phyloP scores from a whole-genome alignment of 169 alveolate species.

The Eimeria necatrix region DNA sequence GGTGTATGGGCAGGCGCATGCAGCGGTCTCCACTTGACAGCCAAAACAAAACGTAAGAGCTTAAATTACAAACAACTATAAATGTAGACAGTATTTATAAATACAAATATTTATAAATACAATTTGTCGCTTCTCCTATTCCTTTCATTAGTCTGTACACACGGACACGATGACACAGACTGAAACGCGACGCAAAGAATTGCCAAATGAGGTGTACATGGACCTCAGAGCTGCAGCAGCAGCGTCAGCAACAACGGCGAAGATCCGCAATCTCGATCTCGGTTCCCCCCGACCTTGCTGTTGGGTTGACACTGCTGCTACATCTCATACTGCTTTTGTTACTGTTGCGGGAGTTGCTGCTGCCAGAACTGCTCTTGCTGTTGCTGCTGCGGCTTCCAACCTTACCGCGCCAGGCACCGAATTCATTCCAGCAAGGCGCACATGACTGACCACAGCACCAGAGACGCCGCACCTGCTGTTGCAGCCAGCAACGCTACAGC shows the following conservation, averaged over 20 bases:
- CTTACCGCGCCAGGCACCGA: not conserved
- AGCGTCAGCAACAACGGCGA: slow-evolving; percentile 13
- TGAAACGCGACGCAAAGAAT: no score
- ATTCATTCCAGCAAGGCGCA: no score
- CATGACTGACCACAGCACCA: not conserved
- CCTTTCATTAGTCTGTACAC: no score
- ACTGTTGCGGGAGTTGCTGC: not conserved
- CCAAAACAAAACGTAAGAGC: no score
- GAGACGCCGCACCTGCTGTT: not conserved
- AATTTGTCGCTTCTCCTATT: no score
- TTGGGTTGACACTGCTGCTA: not conserved
- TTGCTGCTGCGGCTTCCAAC: not conserved
- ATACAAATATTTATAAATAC: no score
- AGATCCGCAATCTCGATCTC: no score
- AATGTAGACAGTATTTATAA: no score
- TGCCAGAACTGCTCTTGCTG: not conserved
- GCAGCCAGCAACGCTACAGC: not conserved
- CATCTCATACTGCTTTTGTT: not conserved
- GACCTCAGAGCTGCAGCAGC: not conserved
- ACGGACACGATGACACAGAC: no score
- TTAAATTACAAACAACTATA: no score
- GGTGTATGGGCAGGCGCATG: no score
- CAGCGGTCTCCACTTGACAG: no score
- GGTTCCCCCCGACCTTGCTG: not conserved
- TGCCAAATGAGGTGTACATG: not conserved